phyloP scores from a whole-genome alignment of 2,329 filamentous ascomycete genomes.

The Purpureocillium takamizusanense region DNA sequence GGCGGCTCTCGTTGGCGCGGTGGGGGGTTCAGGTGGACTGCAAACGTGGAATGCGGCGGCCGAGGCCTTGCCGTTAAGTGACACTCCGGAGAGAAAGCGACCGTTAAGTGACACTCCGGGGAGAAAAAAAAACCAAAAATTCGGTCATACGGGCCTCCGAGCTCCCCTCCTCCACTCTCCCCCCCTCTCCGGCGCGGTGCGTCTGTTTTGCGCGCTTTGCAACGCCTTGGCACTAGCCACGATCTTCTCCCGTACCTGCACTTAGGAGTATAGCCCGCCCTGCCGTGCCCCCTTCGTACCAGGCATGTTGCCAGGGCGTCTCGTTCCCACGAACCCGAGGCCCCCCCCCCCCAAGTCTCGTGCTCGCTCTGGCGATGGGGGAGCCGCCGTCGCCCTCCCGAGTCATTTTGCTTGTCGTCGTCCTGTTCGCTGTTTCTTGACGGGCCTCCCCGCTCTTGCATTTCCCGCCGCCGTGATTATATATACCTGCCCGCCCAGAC shows the following conservation, averaged over 20 bases:
- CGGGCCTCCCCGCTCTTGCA: constrained; percentile 3
- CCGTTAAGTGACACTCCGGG: constrained; percentile 3
- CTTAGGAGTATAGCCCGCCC: constrained; percentile 12
- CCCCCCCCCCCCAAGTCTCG: no score
- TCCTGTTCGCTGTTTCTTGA: background rate
- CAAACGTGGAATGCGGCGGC: background rate
- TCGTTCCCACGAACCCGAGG: no score
- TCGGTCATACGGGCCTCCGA: background rate
- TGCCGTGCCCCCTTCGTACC: no score
- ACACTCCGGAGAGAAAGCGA: constrained; percentile 2
- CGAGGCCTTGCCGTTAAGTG: constrained; percentile 8
- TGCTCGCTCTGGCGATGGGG: no score
- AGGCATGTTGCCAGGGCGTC: no score
- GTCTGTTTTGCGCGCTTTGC: background rate
- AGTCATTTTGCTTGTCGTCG: background rate
- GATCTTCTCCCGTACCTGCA: constrained; percentile 9
- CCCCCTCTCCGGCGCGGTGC: no score
- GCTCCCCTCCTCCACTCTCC: background rate
- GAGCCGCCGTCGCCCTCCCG: no score
- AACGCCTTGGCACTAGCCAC: constrained; percentile 4
- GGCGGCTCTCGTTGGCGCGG: no score
- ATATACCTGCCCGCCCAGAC: no score
- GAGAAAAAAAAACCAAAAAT: no score
- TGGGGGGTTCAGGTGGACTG: no score
- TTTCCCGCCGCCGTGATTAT: constrained; percentile 1